Evolutionary conservation across 768 basidiomycete genomes (phyloP).

Genomic region (Rhizopogon vulgaris): DNA sequence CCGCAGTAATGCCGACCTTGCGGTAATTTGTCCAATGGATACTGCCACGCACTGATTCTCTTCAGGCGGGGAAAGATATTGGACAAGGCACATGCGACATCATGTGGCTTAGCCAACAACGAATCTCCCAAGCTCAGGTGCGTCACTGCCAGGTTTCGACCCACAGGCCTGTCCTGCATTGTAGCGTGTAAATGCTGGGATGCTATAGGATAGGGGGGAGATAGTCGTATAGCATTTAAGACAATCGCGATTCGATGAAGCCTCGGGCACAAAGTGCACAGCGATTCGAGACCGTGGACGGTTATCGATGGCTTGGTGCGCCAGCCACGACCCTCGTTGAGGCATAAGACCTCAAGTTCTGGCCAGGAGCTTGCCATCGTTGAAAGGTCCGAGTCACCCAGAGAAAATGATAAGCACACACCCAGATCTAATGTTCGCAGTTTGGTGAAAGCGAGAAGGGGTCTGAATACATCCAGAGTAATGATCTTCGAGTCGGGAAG

Average conservation of each 20-base stretch:
- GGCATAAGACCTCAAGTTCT: neutral
- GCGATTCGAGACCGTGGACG: neutral
- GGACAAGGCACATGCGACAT: neutral
- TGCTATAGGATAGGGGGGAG: neutral
- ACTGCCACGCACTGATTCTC: neutral
- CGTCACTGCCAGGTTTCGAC: neutral
- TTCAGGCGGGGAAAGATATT: neutral
- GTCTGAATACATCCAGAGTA: neutral
- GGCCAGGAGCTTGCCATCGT: slow-evolving; percentile 1
- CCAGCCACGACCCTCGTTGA: neutral
- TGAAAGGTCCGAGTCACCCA: neutral
- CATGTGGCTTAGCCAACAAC: neutral
- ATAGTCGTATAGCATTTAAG: neutral
- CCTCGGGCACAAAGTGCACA: slow-evolving; percentile 1
- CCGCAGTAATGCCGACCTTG: neutral
- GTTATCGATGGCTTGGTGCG: neutral
- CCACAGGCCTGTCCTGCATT: neutral
- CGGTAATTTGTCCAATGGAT: neutral
- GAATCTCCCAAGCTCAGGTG: neutral
- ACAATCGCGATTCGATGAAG: neutral
- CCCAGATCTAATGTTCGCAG: neutral
- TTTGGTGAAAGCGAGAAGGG: slow-evolving; percentile 1
- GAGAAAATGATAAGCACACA: neutral
- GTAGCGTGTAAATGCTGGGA: neutral
- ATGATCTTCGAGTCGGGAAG: neutral